phyloP scores from a whole-genome alignment of 73 alveolate genomes.

The Tetrahymena elliotti region DNA sequence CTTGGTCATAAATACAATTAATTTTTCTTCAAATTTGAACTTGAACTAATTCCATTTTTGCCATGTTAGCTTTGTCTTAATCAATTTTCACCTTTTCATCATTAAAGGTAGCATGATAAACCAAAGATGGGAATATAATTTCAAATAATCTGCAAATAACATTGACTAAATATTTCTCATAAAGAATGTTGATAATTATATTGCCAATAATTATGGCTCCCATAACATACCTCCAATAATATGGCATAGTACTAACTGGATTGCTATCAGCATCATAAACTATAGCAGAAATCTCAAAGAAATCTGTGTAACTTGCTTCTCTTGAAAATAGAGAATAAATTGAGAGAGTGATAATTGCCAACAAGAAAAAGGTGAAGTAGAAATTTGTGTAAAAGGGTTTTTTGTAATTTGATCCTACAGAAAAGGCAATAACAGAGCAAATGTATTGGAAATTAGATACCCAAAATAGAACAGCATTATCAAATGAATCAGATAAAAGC shows the following conservation, averaged over 20 bases:
- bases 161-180: background rate
- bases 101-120: background rate
- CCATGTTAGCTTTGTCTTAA: background rate
- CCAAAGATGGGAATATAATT: background rate
- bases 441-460: background rate
- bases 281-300: background rate
- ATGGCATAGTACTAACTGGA: background rate
- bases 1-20: no score
- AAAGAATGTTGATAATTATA: background rate
- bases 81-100: background rate
- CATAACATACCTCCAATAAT: background rate
- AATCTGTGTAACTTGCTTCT: background rate
- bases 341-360: background rate
- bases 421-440: background rate
- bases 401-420: background rate
- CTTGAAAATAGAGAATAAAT: background rate
- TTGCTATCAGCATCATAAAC: background rate
- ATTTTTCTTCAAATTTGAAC: background rate
- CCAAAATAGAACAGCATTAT: background rate
- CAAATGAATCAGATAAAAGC: background rate
- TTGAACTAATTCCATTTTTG: background rate
- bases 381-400: background rate
- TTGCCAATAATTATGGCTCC: background rate
- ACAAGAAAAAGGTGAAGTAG: background rate
- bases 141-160: background rate